Evolutionary conservation across 2,329 filamentous ascomycete species (phyloP).

Genomic region (Rugonectria rugulosa): DNA sequence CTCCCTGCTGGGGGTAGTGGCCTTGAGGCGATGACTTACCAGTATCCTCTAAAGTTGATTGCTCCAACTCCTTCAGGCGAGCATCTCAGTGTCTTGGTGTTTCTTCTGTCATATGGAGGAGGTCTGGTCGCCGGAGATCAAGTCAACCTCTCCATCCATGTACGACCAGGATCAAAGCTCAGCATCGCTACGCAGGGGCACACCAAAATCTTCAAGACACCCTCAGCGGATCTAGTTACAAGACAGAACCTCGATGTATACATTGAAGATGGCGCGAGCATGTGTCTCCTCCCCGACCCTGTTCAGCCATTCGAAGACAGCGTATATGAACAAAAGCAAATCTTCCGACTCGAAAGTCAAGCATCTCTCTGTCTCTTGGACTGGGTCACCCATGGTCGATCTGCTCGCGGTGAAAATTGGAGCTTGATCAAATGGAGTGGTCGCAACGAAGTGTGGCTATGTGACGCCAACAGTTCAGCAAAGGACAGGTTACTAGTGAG

Average conservation of each 20-base stretch:
- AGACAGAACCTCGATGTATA: constrained; percentile 62
- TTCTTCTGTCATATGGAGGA: constrained; percentile 92
- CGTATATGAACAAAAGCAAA: constrained; percentile 84
- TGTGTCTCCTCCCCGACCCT: constrained; percentile 84
- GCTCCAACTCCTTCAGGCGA: constrained; percentile 74
- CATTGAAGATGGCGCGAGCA: constrained; percentile 58
- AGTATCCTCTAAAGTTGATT: constrained; percentile 95
- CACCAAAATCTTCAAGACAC: constrained; percentile 94
- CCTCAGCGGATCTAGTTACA: constrained; percentile 61
- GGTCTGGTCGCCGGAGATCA: constrained; percentile 89
- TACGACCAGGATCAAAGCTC: constrained; percentile 72
- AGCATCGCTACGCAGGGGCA: constrained; percentile 77
- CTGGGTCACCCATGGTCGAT: constrained; percentile 91
- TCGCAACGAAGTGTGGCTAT: constrained; percentile 84
- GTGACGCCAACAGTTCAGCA: constrained; percentile 40
- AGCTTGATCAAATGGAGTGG: constrained; percentile 80
- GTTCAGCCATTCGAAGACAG: constrained; percentile 89
- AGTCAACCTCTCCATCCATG: constrained; percentile 74
- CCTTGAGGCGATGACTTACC: constrained; percentile 80
- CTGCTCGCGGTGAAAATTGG: constrained; percentile 89
- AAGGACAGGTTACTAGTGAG: constrained; percentile 75
- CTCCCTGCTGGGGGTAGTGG: constrained; percentile 76
- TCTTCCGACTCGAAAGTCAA: constrained; percentile 68
- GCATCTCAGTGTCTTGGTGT: constrained; percentile 78
- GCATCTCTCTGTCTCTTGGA: constrained; percentile 83